A percentile compares a stretch with the other conserved stretches of the same genome.
Evolutionary conservation across 768 basidiomycete genomes (phyloP).

Genomic region (Lactarius hengduanensis): DNA sequence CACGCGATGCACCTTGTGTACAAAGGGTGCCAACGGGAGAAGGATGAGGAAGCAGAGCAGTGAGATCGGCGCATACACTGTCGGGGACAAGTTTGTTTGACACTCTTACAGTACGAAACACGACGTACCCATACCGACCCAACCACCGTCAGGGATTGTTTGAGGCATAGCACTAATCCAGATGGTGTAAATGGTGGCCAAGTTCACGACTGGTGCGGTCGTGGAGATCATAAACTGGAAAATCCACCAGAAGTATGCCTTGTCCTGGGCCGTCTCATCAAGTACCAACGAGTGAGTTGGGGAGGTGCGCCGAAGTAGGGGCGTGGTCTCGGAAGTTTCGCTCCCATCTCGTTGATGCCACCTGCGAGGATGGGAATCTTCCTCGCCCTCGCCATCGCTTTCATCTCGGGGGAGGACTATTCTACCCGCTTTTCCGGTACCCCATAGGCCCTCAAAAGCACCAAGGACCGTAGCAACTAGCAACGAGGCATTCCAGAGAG

Average conservation of each 20-base stretch:
- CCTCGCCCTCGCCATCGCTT: constrained; percentile 4
- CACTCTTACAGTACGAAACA: neutral
- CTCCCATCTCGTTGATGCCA: constrained; percentile 21
- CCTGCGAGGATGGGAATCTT: neutral
- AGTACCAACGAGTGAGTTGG: constrained; percentile 1
- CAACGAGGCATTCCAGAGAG: constrained; percentile 50
- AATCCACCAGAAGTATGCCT: constrained; percentile 54
- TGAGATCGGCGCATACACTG: constrained; percentile 53
- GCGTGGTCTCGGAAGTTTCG: constrained; percentile 24
- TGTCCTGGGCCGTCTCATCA: constrained; percentile 25
- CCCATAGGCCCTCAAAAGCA: constrained; percentile 39
- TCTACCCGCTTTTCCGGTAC: constrained; percentile 22
- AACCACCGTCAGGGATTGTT: constrained; percentile 62
- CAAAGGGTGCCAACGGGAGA: constrained; percentile 64
- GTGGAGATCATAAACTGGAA: constrained; percentile 55
- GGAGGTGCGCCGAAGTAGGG: constrained; percentile 17
- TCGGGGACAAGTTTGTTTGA: constrained; percentile 10
- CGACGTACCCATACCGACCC: constrained; percentile 47
- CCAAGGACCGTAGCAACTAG: constrained; percentile 43
- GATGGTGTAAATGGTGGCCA: constrained; percentile 49
- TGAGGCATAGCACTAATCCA: constrained; percentile 46
- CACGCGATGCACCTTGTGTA: constrained; percentile 47
- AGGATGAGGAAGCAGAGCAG: constrained; percentile 50
- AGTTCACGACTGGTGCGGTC: constrained; percentile 51
- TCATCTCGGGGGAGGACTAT: constrained; percentile 19